Conservation (phyloP, 805 yeast species). For the Wickerhamomyces ciferrii region DNA sequence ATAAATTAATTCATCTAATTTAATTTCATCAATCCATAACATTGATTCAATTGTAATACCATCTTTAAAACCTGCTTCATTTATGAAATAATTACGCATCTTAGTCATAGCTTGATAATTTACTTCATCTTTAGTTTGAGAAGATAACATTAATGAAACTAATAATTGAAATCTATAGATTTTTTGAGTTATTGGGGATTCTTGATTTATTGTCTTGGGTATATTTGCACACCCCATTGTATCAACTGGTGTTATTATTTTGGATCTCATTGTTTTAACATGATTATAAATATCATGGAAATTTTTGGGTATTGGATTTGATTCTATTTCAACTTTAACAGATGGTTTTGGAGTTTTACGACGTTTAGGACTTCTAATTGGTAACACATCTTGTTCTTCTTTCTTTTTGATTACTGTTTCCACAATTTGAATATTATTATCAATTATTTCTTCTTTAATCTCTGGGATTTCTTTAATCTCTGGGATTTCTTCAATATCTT, state of each 20-base stretch:
- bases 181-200: slow-evolving; percentile 24
- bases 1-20: slow-evolving; percentile 59
- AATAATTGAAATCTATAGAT: slow-evolving; percentile 66
- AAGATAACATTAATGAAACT: slow-evolving; percentile 77
- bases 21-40: slow-evolving; percentile 41
- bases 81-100: slow-evolving; percentile 43
- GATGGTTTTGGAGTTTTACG: background rate
- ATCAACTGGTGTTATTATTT: slow-evolving; percentile 80
- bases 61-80: slow-evolving; percentile 35
- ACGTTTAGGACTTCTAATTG: slow-evolving; percentile 7
- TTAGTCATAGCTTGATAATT: slow-evolving; percentile 67
- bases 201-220: slow-evolving; percentile 32
- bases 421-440: background rate
- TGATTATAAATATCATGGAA: slow-evolving; percentile 55
- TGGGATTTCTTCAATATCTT: background rate
- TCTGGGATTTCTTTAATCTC: background rate
- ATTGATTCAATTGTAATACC: slow-evolving; percentile 60
- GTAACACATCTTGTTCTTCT: background rate
- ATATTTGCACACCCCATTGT: slow-evolving; percentile 75
- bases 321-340: background rate
- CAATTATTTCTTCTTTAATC: background rate
- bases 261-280: slow-evolving; percentile 61
- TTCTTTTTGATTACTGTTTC: slow-evolving; percentile 5
- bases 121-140: slow-evolving; percentile 89
- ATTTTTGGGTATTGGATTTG: slow-evolving; percentile 29